phyloP scores from a whole-genome alignment of 331 rosid genomes.

The Rhamnella rubrinervis region DNA sequence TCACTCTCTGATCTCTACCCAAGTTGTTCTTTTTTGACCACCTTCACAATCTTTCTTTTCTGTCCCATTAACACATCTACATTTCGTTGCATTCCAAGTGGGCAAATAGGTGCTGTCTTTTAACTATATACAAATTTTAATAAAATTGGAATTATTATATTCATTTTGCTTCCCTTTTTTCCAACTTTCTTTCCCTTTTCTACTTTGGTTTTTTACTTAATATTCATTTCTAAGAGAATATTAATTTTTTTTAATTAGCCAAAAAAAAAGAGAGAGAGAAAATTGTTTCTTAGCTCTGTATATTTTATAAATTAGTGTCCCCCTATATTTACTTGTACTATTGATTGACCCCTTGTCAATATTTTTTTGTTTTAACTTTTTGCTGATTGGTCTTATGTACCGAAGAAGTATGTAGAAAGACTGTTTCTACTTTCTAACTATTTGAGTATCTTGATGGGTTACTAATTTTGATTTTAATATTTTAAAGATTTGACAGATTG shows the following conservation, averaged over 20 bases:
- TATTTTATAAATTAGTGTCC: not conserved
- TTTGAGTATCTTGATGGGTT: conserved; percentile 6
- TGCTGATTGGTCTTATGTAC: conserved; percentile 23
- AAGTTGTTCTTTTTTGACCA: too few relatives aligned
- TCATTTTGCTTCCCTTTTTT: too few relatives aligned
- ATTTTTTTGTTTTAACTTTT: conserved; percentile 35
- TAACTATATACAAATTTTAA: not conserved
- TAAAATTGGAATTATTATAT: too few relatives aligned
- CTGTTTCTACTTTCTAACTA: conserved; percentile 25
- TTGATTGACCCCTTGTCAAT: conserved; percentile 19
- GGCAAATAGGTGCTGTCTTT: conserved; percentile 32
- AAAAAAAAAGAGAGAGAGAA: too few relatives aligned
- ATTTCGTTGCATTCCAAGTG: conserved; percentile 31
- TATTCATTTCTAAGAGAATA: not conserved
- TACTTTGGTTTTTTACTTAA: conserved; percentile 5
- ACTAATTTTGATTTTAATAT: conserved; percentile 8
- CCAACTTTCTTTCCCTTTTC: conserved; percentile 4
- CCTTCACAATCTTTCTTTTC: not conserved
- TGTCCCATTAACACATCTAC: conserved; percentile 1
- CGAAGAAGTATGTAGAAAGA: conserved; percentile 24
- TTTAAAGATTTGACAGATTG: not conserved
- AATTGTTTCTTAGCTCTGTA: too few relatives aligned
- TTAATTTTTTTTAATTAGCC: not conserved
- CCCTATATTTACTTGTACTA: conserved; percentile 34
- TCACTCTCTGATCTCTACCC: too few relatives aligned